phyloP scores from a whole-genome alignment of 2,329 filamentous ascomycete species.

The Tolypocladium endophyticum region DNA sequence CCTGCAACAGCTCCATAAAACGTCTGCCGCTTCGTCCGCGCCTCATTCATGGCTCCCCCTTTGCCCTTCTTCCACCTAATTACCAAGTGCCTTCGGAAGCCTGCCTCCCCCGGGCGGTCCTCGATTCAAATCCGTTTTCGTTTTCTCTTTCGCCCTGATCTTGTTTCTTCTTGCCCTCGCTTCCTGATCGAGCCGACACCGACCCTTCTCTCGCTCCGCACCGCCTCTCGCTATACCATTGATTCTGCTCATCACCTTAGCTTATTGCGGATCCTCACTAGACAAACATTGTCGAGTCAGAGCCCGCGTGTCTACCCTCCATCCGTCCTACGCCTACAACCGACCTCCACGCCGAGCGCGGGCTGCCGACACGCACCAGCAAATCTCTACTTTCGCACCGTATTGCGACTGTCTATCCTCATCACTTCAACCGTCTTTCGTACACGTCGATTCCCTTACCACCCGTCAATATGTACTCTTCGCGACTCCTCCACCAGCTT shows the following conservation, averaged over 20 bases:
- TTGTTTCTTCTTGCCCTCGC: background rate
- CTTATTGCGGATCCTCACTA: background rate
- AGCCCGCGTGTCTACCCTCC: background rate
- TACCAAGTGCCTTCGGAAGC: background rate
- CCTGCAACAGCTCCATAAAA: conserved; percentile 1
- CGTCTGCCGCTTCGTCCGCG: background rate
- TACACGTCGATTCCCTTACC: background rate
- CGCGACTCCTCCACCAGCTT: conserved; percentile 33
- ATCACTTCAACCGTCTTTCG: background rate
- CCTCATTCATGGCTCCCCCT: background rate
- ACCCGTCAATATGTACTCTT: conserved; percentile 32
- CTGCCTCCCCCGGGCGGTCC: background rate
- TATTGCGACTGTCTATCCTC: background rate
- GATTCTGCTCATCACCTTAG: background rate
- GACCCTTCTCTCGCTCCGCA: conserved; percentile 5
- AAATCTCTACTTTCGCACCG: background rate
- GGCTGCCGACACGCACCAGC: background rate
- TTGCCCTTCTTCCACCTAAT: background rate
- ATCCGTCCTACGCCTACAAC: background rate
- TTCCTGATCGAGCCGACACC: background rate
- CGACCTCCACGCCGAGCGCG: background rate
- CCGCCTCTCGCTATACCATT: background rate
- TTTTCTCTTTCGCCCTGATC: background rate
- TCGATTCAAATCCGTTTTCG: conserved; percentile 1
- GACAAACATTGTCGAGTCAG: background rate